Conservation (phyloP, 2,329 filamentous ascomycete genomes). For the Rachicladosporium sp. region DNA sequence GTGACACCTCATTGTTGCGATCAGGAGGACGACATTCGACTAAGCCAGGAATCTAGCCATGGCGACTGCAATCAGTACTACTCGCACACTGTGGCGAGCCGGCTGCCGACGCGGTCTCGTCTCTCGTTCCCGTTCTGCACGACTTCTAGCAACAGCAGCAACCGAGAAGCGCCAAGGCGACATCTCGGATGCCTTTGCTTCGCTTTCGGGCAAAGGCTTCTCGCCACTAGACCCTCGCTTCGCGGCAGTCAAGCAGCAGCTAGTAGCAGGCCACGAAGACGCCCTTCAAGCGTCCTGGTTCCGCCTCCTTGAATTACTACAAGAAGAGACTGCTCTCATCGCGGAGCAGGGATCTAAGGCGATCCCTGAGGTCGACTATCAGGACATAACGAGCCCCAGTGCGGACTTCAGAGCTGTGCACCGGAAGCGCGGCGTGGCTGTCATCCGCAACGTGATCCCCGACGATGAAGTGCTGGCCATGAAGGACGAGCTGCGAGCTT, state of each 20-base stretch:
- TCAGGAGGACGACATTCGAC: no score
- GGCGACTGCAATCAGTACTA: no score
- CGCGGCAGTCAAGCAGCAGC: constrained; percentile 31
- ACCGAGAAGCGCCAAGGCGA: constrained; percentile 35
- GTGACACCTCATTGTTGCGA: no score
- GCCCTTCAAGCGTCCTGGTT: constrained; percentile 35
- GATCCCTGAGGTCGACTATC: constrained; percentile 37
- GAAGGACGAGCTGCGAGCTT: constrained; percentile 33
- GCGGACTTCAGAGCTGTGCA: constrained; percentile 45
- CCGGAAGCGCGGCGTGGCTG: constrained; percentile 42
- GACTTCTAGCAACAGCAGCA: constrained; percentile 11
- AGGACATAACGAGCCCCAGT: constrained; percentile 34
- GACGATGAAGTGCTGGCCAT: constrained; percentile 32
- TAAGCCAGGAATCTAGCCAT: no score
- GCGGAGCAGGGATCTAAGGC: constrained; percentile 28
- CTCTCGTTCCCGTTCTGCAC: not conserved
- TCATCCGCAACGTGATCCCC: constrained; percentile 34
- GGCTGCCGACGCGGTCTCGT: constrained; percentile 3
- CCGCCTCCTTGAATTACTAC: constrained; percentile 29
- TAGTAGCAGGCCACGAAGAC: constrained; percentile 37
- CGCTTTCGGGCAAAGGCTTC: constrained; percentile 35
- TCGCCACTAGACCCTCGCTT: constrained; percentile 33
- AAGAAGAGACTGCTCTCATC: constrained; percentile 34
- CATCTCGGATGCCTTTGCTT: constrained; percentile 39
- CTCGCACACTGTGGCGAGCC: not conserved